phyloP scores from a whole-genome alignment of 75 land plant species.

The Gnetum montanum region DNA sequence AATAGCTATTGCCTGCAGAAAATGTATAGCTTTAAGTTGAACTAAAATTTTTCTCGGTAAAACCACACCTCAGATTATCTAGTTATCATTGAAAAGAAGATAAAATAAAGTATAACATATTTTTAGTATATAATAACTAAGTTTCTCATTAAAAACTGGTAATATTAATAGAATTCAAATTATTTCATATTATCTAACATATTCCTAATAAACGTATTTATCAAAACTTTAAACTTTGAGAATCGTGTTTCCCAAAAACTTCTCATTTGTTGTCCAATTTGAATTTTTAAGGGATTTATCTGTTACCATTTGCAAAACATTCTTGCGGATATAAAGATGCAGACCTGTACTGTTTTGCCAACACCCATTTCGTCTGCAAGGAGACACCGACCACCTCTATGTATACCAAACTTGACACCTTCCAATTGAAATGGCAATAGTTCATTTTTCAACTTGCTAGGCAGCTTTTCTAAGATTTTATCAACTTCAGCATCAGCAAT shows the following conservation, averaged over 20 bases:
- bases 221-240: too few relatives aligned
- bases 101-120: too few relatives aligned
- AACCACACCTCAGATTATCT: too few relatives aligned
- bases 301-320: not conserved
- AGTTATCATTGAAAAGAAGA: too few relatives aligned
- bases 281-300: not conserved
- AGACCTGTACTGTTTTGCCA: conserved; percentile 90
- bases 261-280: not conserved
- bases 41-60: too few relatives aligned
- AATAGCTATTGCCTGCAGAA: conserved; percentile 77
- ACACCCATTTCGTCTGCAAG: conserved; percentile 99
- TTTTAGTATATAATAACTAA: too few relatives aligned
- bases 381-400: conserved; percentile 83
- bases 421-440: conserved; percentile 89
- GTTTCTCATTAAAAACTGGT: too few relatives aligned
- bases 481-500: conserved; percentile 57
- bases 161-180: too few relatives aligned
- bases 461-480: conserved; percentile 32
- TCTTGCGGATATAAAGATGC: not conserved
- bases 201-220: too few relatives aligned
- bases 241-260: not conserved
- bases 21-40: too few relatives aligned
- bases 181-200: too few relatives aligned
- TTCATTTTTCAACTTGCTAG: conserved; percentile 30
- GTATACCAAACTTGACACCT: conserved; percentile 74